These are phyloP conservation scores for Aegilops longissima DNA, from an alignment of 176 grass and related monocot species.

Conservation along the genomic window DNA sequence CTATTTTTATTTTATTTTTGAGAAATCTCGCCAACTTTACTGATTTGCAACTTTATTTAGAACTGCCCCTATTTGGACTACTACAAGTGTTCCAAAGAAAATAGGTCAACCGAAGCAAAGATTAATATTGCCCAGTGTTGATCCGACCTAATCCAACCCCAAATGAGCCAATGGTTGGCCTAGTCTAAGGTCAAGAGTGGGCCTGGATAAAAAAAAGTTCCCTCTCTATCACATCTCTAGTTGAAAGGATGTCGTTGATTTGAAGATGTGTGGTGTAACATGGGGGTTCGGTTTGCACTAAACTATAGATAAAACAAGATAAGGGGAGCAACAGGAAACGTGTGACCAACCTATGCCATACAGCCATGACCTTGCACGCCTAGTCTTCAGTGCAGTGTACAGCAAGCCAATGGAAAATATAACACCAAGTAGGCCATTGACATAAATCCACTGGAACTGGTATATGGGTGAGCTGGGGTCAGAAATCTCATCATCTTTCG, in stretches of 20 bases:
- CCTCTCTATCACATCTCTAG: background rate
- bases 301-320: background rate
- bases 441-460: constrained; percentile 82
- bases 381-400: constrained; percentile 66
- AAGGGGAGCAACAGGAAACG: background rate
- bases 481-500: constrained; percentile 36
- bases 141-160: background rate
- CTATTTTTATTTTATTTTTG: background rate
- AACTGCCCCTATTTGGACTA: background rate
- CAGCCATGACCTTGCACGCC: constrained; percentile 64
- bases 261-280: background rate
- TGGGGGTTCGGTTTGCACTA: background rate
- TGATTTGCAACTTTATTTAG: background rate
- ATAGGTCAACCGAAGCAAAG: background rate
- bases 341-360: constrained; percentile 66
- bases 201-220: background rate
- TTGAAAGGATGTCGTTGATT: constrained; percentile 12
- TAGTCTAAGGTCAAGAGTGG: background rate
- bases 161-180: background rate
- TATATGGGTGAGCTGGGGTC: constrained; percentile 33
- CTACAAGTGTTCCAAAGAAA: background rate
- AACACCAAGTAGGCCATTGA: constrained; percentile 77
- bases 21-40: no score
- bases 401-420: constrained; percentile 79
- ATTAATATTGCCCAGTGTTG: background rate